These are phyloP conservation scores for Magnusiomyces magnusii DNA, from an alignment of 1,139 yeast genomes.

Conservation along the genomic window DNA sequence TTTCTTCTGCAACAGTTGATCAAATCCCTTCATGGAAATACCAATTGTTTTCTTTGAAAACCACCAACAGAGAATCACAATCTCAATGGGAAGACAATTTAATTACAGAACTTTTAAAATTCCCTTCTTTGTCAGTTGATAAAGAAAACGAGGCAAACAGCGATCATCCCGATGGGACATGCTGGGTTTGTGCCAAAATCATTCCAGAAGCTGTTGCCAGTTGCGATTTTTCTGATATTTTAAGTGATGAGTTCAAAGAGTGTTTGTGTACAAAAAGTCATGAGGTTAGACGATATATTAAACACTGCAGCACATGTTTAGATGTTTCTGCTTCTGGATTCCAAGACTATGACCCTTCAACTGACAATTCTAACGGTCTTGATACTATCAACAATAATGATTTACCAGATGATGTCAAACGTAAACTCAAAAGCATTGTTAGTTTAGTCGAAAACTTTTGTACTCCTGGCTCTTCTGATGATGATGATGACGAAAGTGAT, in stretches of 20 bases:
- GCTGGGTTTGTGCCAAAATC: slow-evolving; percentile 4
- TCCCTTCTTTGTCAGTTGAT: not conserved
- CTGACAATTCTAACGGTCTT: not conserved
- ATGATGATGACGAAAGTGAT: slow-evolving; percentile 1
- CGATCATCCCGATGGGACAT: not conserved
- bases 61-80: not conserved
- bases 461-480: not conserved
- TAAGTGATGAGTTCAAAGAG: not conserved
- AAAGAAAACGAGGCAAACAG: not conserved
- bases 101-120: not conserved
- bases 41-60: not conserved
- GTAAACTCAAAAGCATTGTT: not conserved
- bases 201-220: slow-evolving; percentile 4
- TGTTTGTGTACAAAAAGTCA: not conserved
- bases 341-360: not conserved
- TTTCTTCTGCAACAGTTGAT: not conserved
- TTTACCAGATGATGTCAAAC: not conserved
- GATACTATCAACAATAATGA: not conserved
- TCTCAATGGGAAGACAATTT: not conserved
- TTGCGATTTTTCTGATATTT: not conserved
- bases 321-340: not conserved
- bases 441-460: not conserved
- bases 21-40: not conserved
- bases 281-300: not conserved
- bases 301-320: slow-evolving; percentile 3